phyloP scores from a whole-genome alignment of 1,284 basidiomycete genomes.

The Ustilago lituana region DNA sequence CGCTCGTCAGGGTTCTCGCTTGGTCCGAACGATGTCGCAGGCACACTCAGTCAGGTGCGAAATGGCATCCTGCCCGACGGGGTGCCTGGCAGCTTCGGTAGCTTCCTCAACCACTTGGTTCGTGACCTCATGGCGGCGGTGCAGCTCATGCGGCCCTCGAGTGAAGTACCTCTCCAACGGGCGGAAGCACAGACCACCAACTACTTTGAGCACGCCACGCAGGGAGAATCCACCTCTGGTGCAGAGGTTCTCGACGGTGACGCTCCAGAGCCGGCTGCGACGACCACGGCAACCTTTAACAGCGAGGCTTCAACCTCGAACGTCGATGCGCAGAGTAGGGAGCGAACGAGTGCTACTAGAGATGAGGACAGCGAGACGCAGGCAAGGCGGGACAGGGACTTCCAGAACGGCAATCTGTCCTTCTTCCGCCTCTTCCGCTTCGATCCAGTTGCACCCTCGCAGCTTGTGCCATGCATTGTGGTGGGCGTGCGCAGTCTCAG shows the following conservation, averaged over 20 bases:
- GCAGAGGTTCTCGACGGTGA: slow-evolving; percentile 42
- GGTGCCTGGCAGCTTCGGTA: slow-evolving; percentile 57
- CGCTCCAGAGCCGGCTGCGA: not conserved
- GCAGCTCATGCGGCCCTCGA: slow-evolving; percentile 37
- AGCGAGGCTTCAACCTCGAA: not conserved
- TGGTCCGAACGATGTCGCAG: slow-evolving; percentile 45
- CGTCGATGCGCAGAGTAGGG: not conserved
- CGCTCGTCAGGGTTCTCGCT: slow-evolving; percentile 27
- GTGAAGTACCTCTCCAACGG: slow-evolving; percentile 11
- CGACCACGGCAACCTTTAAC: not conserved
- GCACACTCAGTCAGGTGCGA: slow-evolving; percentile 47
- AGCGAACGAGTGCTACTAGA: not conserved
- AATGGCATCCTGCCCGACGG: slow-evolving; percentile 49
- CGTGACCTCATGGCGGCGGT: slow-evolving; percentile 57
- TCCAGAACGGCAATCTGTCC: slow-evolving; percentile 58
- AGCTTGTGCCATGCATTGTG: slow-evolving; percentile 60
- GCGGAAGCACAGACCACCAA: slow-evolving; percentile 20
- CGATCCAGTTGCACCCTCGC: slow-evolving; percentile 43
- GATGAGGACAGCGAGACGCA: slow-evolving; percentile 29
- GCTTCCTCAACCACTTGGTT: slow-evolving; percentile 56
- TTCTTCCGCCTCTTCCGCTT: slow-evolving; percentile 66
- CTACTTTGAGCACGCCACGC: slow-evolving; percentile 39
- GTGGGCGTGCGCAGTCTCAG: slow-evolving; percentile 63
- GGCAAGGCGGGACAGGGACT: slow-evolving; percentile 48
- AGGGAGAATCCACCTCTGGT: slow-evolving; percentile 18